Percentiles rank a stretch among this genome's conserved stretches.
phyloP scores from a whole-genome alignment of 78 protist species.

The Dictyostelium purpureum region DNA sequence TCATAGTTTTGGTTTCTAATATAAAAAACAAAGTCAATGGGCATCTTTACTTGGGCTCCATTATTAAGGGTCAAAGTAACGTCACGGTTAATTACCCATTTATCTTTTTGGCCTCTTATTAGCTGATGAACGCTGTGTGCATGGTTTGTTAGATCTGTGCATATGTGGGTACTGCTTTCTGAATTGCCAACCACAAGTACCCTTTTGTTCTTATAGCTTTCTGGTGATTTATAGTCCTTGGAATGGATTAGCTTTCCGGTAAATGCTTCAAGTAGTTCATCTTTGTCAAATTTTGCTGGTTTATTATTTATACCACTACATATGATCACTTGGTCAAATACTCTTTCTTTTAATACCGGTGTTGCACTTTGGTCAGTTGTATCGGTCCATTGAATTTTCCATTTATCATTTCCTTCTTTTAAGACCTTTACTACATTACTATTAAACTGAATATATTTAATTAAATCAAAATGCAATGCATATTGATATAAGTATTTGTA shows the following conservation, averaged over 20 bases:
- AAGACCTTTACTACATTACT: not conserved
- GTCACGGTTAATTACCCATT: too few species aligned
- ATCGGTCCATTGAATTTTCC: not conserved
- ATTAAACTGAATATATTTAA: not conserved
- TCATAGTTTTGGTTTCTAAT: too few species aligned
- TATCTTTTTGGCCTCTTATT: too few species aligned
- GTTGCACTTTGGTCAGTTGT: not conserved
- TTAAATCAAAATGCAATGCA: not conserved
- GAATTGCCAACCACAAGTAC: not conserved
- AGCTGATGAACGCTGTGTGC: too few species aligned
- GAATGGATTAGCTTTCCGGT: not conserved
- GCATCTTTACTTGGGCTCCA: too few species aligned
- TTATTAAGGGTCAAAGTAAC: too few species aligned
- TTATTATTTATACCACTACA: not conserved
- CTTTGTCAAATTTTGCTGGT: not conserved
- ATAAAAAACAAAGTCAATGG: too few species aligned
- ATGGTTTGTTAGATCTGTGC: too few species aligned
- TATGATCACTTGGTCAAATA: not conserved
- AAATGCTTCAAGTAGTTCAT: not conserved
- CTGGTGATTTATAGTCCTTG: not conserved
- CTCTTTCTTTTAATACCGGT: not conserved
- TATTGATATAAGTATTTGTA: not conserved
- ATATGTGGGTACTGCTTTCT: too few species aligned
- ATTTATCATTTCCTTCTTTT: not conserved
- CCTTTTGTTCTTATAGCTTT: not conserved